Conservation (phyloP, 441 rosid species). For the Corymbia calophylla region DNA sequence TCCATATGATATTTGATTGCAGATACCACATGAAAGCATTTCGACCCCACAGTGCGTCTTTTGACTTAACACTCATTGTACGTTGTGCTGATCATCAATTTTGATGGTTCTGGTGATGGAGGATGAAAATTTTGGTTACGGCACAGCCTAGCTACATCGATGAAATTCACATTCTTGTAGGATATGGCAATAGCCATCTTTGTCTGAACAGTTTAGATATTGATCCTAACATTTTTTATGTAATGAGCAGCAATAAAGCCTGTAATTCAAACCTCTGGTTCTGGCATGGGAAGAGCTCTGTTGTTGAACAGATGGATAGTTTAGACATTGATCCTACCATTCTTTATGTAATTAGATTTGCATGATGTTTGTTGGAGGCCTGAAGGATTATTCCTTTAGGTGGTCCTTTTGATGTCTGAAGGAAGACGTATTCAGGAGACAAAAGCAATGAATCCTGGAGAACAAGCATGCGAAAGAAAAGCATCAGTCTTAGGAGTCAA, state of each 20-base stretch:
- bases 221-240: background rate
- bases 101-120: background rate
- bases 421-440: background rate
- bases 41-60: background rate
- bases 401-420: background rate
- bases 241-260: background rate
- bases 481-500: background rate
- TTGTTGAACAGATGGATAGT: background rate
- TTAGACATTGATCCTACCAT: background rate
- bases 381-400: background rate
- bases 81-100: background rate
- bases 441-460: background rate
- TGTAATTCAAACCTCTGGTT: background rate
- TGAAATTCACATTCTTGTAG: background rate
- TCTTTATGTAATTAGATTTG: background rate
- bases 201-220: background rate
- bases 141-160: background rate
- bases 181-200: background rate
- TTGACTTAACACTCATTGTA: background rate
- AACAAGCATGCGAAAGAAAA: background rate
- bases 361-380: background rate
- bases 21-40: background rate
- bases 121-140: background rate
- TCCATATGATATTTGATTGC: background rate
- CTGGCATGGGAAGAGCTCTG: background rate